These are phyloP conservation scores for Paracorniculantispora psalliotae DNA, from an alignment of 2,329 filamentous ascomycete genomes.

Conservation along the genomic window DNA sequence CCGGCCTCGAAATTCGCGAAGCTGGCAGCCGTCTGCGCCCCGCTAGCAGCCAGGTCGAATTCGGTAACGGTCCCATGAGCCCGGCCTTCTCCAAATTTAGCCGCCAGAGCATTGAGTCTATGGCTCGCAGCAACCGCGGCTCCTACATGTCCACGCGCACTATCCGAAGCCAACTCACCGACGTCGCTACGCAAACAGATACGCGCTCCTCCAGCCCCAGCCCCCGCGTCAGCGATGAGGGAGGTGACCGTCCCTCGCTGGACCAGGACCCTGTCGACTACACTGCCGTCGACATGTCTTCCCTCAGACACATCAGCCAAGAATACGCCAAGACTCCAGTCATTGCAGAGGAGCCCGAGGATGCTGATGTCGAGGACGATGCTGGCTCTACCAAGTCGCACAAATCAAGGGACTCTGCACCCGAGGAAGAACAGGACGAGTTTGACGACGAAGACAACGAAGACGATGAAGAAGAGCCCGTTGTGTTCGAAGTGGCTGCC, in stretches of 20 bases:
- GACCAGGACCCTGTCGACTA: conserved; percentile 46
- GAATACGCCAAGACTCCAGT: conserved; percentile 12
- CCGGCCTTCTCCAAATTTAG: conserved; percentile 57
- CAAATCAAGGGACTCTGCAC: not conserved
- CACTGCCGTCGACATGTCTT: conserved; percentile 51
- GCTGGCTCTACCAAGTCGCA: not conserved
- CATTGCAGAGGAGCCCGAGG: conserved; percentile 15
- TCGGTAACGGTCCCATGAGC: conserved; percentile 69
- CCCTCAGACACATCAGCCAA: conserved; percentile 42
- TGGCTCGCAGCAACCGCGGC: conserved; percentile 58
- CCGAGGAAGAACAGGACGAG: conserved; percentile 10
- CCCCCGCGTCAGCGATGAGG: conserved; percentile 48
- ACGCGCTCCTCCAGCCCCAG: conserved; percentile 50
- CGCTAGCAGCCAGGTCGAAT: conserved; percentile 76
- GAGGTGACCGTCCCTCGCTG: conserved; percentile 31
- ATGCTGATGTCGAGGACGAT: not conserved
- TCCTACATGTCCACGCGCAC: conserved; percentile 72
- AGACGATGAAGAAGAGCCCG: conserved; percentile 55
- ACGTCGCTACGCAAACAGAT: conserved; percentile 61
- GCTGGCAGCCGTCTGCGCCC: conserved; percentile 70
- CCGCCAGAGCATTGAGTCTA: conserved; percentile 65
- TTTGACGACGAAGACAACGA: conserved; percentile 41
- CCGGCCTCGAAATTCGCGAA: conserved; percentile 83
- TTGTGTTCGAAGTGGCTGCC: conserved; percentile 64
- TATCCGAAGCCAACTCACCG: conserved; percentile 65